These are phyloP conservation scores for Cryphonectria nitschkei DNA, from an alignment of 2,329 filamentous ascomycete genomes.

Conservation along the genomic window DNA sequence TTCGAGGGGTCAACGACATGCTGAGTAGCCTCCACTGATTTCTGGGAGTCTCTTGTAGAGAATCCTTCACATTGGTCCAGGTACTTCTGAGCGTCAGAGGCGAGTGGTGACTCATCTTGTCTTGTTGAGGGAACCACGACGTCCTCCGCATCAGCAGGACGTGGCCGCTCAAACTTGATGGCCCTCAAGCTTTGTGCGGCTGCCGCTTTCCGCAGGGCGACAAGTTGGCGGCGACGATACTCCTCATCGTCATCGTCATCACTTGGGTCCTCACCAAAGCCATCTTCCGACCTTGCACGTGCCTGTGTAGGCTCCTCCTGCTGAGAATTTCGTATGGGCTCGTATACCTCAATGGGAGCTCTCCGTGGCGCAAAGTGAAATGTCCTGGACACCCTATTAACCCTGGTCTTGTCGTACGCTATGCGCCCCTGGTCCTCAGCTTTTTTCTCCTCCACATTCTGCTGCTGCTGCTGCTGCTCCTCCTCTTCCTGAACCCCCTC, in stretches of 20 bases:
- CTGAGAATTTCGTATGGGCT: background rate
- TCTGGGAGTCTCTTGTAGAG: constrained; percentile 29
- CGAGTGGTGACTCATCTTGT: constrained; percentile 27
- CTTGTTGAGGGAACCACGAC: constrained; percentile 42
- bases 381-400: background rate
- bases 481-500: background rate
- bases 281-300: constrained; percentile 1
- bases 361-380: constrained; percentile 7
- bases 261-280: constrained; percentile 42
- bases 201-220: constrained; percentile 43
- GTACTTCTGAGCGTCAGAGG: constrained; percentile 30
- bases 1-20: constrained; percentile 24
- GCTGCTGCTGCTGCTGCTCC: background rate
- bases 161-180: constrained; percentile 42
- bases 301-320: constrained; percentile 1
- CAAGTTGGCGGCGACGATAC: constrained; percentile 42
- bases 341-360: constrained; percentile 14
- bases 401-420: constrained; percentile 30
- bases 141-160: constrained; percentile 32
- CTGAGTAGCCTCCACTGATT: constrained; percentile 32
- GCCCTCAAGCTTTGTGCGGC: constrained; percentile 46
- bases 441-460: background rate
- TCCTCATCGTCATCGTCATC: constrained; percentile 28
- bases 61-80: constrained; percentile 30
- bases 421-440: background rate